These are phyloP conservation scores for Ogataea glucozyma DNA, from an alignment of 805 yeast species.

Conservation along the genomic window DNA sequence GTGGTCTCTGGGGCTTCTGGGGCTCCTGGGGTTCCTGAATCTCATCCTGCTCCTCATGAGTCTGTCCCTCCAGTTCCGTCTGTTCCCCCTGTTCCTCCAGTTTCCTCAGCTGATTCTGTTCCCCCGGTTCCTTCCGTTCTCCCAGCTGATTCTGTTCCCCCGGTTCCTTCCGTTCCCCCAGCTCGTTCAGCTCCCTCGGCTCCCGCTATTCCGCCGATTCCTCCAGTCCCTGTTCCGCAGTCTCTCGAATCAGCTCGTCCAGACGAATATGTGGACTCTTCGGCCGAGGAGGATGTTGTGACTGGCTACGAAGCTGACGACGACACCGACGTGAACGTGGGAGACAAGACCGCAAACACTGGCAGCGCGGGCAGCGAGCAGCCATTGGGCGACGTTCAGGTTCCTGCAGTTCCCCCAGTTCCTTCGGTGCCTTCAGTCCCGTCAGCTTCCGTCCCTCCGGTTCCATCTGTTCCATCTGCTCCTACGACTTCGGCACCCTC, in stretches of 20 bases:
- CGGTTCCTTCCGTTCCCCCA: conserved; percentile 10
- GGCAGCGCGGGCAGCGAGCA: too few species aligned
- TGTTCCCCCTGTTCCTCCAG: conserved; percentile 20
- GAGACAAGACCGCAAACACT: conserved; percentile 9
- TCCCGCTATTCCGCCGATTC: conserved; percentile 8
- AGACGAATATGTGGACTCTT: conserved; percentile 9
- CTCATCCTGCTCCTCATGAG: conserved; percentile 21
- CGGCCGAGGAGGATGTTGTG: conserved; percentile 27
- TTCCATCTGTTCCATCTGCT: conserved; percentile 15
- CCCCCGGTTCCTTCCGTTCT: conserved; percentile 22
- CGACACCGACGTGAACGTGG: conserved; percentile 37
- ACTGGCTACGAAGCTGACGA: conserved; percentile 78
- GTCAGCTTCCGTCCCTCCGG: conserved; percentile 17
- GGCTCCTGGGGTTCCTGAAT: conserved; percentile 3
- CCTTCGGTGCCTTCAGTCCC: conserved; percentile 9
- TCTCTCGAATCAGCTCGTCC: neutral
- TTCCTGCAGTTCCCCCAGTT: conserved; percentile 13
- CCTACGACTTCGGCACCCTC: conserved; percentile 5
- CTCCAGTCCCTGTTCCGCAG: conserved; percentile 18
- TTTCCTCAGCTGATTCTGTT: conserved; percentile 9
- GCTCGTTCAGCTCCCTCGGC: conserved; percentile 12
- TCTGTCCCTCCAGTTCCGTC: conserved; percentile 11
- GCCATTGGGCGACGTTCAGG: too few species aligned
- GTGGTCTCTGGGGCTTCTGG: too few species aligned
- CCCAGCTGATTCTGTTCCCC: conserved; percentile 13